Evolutionary conservation across 768 basidiomycete genomes (phyloP).

Genomic region (Coprinopsis marcescibilis): DNA sequence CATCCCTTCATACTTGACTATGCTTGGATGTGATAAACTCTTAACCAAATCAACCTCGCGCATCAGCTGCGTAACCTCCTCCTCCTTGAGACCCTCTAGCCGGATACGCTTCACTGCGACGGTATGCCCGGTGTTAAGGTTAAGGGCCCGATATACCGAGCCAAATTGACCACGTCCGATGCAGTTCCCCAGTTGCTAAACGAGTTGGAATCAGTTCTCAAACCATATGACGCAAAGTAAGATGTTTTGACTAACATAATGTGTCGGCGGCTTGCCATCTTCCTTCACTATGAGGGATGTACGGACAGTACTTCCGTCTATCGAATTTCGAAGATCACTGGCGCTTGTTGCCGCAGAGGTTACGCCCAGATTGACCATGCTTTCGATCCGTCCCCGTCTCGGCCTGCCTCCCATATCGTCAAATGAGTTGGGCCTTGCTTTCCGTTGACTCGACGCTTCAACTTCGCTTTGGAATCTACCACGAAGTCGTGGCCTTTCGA

Average conservation of each 20-base stretch:
- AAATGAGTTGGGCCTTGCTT: constrained; percentile 58
- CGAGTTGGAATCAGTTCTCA: constrained; percentile 5
- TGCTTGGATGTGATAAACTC: constrained; percentile 86
- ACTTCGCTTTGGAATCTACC: constrained; percentile 73
- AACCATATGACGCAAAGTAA: constrained; percentile 1
- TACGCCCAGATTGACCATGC: constrained; percentile 60
- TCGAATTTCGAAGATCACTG: constrained; percentile 63
- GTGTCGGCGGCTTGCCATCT: constrained; percentile 72
- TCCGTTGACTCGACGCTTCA: constrained; percentile 47
- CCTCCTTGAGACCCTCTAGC: constrained; percentile 84
- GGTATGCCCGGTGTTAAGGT: constrained; percentile 91
- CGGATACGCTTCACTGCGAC: constrained; percentile 98
- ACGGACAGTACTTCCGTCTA: constrained; percentile 59
- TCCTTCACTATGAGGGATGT: constrained; percentile 74
- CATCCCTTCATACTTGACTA: constrained; percentile 98
- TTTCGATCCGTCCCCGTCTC: constrained; percentile 62
- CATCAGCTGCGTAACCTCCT: constrained; percentile 88
- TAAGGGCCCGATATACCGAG: constrained; percentile 89
- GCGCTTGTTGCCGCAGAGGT: constrained; percentile 48
- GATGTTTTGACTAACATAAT: constrained; percentile 82
- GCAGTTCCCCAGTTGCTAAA: constrained; percentile 94
- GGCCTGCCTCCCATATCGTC: constrained; percentile 58
- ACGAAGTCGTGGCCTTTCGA: constrained; percentile 39
- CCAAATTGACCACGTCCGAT: constrained; percentile 98
- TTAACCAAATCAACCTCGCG: constrained; percentile 91